These are phyloP conservation scores for Linnemannia hyalina DNA, from an alignment of 192 early-diverging fungal genomes.

Conservation along the genomic window DNA sequence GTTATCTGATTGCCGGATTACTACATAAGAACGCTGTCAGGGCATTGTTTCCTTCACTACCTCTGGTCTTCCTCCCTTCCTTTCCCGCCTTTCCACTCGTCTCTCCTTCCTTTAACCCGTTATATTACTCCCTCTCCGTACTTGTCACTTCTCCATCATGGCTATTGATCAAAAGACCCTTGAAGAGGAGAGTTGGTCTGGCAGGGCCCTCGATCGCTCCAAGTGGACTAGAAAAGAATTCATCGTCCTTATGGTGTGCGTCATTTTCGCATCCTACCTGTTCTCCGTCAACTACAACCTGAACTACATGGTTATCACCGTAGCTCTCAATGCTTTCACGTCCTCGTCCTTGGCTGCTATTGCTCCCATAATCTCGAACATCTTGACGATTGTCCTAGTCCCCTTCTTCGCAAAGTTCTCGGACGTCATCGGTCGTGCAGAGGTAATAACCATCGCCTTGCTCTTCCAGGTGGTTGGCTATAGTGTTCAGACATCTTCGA, in stretches of 20 bases:
- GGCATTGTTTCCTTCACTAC: neutral
- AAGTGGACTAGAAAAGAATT: conserved; percentile 9
- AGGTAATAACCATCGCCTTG: conserved; percentile 11
- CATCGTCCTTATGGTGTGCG: neutral
- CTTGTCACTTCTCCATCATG: conserved; percentile 1
- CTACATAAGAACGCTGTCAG: neutral
- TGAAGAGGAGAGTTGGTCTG: conserved; percentile 1
- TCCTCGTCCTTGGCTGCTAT: conserved; percentile 3
- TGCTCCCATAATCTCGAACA: conserved; percentile 8
- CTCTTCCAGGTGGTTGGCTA: conserved; percentile 6
- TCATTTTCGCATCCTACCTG: neutral
- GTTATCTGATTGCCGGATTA: neutral
- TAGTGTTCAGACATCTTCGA: conserved; percentile 8
- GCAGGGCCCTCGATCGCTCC: neutral
- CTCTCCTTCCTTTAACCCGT: neutral
- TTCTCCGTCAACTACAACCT: conserved; percentile 5
- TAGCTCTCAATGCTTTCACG: neutral
- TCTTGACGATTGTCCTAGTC: conserved; percentile 10
- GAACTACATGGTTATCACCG: neutral
- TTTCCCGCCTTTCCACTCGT: neutral
- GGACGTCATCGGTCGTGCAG: conserved; percentile 20
- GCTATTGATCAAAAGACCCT: neutral
- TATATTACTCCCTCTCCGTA: neutral
- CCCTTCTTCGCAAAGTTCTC: conserved; percentile 23
- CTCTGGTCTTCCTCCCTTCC: neutral